Percentiles rank a stretch among this genome's conserved stretches.
Conservation (phyloP, 352 stramenopile species). For the Vaucheria bursata region DNA sequence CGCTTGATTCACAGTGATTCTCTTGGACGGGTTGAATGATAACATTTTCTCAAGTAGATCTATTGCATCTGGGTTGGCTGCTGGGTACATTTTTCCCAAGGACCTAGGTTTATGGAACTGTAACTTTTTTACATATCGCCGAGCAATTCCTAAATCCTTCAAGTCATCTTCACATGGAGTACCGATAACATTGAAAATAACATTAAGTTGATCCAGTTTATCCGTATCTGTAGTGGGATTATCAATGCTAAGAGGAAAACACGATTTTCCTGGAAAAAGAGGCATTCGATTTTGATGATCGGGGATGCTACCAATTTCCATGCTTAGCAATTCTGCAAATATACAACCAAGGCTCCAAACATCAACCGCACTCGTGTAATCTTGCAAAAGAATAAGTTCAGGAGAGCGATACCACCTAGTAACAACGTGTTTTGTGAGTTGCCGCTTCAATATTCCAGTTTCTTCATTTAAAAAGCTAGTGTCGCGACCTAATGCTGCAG, state of each 20-base stretch:
- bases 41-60: constrained; percentile 81
- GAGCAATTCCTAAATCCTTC: constrained; percentile 29
- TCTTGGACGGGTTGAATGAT: constrained; percentile 77
- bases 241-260: constrained; percentile 53
- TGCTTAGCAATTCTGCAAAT: constrained; percentile 51
- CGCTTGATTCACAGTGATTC: constrained; percentile 83
- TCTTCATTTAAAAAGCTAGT: not conserved
- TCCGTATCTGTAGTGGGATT: constrained; percentile 49
- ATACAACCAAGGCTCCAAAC: constrained; percentile 60
- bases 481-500: not conserved
- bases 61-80: constrained; percentile 59
- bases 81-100: constrained; percentile 59
- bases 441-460: constrained; percentile 54
- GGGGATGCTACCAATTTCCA: constrained; percentile 19
- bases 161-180: constrained; percentile 79
- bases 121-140: constrained; percentile 27
- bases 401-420: constrained; percentile 87
- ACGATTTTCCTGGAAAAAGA: constrained; percentile 55
- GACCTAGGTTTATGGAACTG: constrained; percentile 34
- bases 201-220: constrained; percentile 69
- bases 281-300: constrained; percentile 33
- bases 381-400: constrained; percentile 79
- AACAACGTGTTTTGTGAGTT: constrained; percentile 86
- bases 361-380: constrained; percentile 58
- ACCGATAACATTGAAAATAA: constrained; percentile 89